phyloP scores from a whole-genome alignment of 805 yeast species.

The Lipomyces spencermartinsiae region DNA sequence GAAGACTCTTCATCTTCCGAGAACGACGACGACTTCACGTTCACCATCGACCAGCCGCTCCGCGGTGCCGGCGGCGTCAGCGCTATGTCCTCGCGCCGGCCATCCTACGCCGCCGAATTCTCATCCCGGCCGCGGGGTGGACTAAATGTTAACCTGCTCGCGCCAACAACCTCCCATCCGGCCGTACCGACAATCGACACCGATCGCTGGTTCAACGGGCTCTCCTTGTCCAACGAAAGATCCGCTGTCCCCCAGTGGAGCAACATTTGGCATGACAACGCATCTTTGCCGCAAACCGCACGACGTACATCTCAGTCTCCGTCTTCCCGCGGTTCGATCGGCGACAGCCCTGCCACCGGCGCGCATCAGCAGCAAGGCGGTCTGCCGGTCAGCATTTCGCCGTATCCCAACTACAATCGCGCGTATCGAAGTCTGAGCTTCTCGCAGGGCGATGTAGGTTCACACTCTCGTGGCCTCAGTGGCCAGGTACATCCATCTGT shows the following conservation, averaged over 20 bases:
- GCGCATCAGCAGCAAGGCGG: constrained; percentile 5
- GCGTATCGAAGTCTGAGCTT: constrained; percentile 11
- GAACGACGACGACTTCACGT: constrained; percentile 26
- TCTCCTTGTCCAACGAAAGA: constrained; percentile 7
- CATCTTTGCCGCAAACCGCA: not conserved
- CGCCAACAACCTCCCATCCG: constrained; percentile 34
- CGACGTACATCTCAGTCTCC: constrained; percentile 10
- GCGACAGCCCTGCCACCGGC: not conserved
- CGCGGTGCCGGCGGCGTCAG: constrained; percentile 64
- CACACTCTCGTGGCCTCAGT: constrained; percentile 2
- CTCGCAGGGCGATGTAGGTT: constrained; percentile 5
- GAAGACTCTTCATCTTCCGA: constrained; percentile 25
- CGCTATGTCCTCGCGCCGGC: constrained; percentile 64
- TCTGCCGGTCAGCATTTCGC: not conserved
- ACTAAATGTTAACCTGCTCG: constrained; percentile 17
- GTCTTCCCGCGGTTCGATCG: constrained; percentile 2
- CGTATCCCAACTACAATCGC: constrained; percentile 1
- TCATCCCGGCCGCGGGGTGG: constrained; percentile 45
- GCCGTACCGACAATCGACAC: constrained; percentile 27
- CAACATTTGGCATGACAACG: constrained; percentile 9
- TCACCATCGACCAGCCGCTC: constrained; percentile 15
- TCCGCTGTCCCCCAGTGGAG: constrained; percentile 4
- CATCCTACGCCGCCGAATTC: constrained; percentile 71
- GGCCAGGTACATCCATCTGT: constrained; percentile 7
- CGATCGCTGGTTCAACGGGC: constrained; percentile 24